Conservation (phyloP, 495 filamentous ascomycete genomes). For the Letharia lupina region DNA sequence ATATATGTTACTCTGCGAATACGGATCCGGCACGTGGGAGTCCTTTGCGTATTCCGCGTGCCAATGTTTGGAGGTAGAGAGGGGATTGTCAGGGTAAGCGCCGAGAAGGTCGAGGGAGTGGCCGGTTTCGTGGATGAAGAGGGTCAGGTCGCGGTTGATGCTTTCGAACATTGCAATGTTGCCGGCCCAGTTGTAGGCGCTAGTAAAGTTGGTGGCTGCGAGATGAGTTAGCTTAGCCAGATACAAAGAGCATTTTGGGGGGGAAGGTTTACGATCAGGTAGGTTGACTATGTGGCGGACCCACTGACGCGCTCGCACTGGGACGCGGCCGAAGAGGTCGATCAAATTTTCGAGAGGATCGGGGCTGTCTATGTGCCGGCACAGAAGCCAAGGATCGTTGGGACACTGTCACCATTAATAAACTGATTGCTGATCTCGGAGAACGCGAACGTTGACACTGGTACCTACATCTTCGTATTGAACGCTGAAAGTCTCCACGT, state of each 20-base stretch:
- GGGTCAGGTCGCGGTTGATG: constrained; percentile 16
- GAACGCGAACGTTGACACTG: no score
- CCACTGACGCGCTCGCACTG: constrained; percentile 27
- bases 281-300: constrained; percentile 25
- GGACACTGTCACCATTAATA: no score
- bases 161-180: constrained; percentile 24
- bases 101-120: constrained; percentile 28
- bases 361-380: constrained; percentile 25
- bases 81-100: constrained; percentile 15
- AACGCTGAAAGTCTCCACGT: no score
- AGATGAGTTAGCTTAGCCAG: no score
- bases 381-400: constrained; percentile 28
- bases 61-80: constrained; percentile 26
- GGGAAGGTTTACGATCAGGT: not conserved
- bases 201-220: no score
- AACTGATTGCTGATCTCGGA: no score
- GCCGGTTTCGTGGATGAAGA: constrained; percentile 26
- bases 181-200: constrained; percentile 20
- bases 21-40: constrained; percentile 24
- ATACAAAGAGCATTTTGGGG: not conserved
- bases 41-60: constrained; percentile 26
- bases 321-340: constrained; percentile 30
- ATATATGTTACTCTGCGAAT: constrained; percentile 23
- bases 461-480: no score
- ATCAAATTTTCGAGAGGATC: constrained; percentile 18